A percentile compares a stretch with the other conserved stretches of the same genome.
Evolutionary conservation across 306 rosid species (phyloP).

Genomic region (Castanospermum australe): DNA sequence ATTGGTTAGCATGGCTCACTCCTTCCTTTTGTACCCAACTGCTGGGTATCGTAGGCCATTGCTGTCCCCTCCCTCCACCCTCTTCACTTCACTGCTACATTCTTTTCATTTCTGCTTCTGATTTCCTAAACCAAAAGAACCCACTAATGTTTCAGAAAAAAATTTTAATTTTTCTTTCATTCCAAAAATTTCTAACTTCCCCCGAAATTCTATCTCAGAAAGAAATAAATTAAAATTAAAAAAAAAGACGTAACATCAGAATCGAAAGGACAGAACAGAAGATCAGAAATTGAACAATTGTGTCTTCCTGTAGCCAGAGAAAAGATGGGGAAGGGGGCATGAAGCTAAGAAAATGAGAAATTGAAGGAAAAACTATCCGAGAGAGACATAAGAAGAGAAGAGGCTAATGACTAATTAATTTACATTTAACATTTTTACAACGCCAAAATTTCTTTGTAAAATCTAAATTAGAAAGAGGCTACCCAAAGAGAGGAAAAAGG

Average conservation of each 20-base stretch:
- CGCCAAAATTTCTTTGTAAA: conserved; percentile 72
- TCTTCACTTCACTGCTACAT: not conserved
- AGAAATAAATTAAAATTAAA: not conserved
- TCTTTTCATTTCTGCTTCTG: not conserved
- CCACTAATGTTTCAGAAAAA: not conserved
- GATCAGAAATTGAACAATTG: not conserved
- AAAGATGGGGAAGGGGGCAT: too few species aligned
- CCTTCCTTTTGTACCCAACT: conserved; percentile 42
- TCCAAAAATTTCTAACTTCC: conserved; percentile 11
- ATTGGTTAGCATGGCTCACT: conserved; percentile 66
- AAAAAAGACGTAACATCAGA: not conserved
- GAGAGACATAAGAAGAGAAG: not conserved
- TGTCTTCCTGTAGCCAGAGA: not conserved
- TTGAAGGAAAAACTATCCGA: not conserved
- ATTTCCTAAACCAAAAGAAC: not conserved
- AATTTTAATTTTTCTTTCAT: not conserved
- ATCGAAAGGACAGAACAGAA: not conserved
- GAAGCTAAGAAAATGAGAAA: not conserved
- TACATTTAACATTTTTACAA: conserved; percentile 62
- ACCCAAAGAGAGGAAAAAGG: not conserved
- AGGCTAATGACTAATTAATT: conserved; percentile 36
- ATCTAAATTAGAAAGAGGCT: not conserved
- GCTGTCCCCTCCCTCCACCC: conserved; percentile 35
- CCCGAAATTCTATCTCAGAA: not conserved
- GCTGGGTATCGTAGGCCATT: conserved; percentile 59